Evolutionary conservation across 2,329 filamentous ascomycete species (phyloP), one percentile per base, ranked within the genome.

Genomic region (Paecilomyces sp.): DNA sequence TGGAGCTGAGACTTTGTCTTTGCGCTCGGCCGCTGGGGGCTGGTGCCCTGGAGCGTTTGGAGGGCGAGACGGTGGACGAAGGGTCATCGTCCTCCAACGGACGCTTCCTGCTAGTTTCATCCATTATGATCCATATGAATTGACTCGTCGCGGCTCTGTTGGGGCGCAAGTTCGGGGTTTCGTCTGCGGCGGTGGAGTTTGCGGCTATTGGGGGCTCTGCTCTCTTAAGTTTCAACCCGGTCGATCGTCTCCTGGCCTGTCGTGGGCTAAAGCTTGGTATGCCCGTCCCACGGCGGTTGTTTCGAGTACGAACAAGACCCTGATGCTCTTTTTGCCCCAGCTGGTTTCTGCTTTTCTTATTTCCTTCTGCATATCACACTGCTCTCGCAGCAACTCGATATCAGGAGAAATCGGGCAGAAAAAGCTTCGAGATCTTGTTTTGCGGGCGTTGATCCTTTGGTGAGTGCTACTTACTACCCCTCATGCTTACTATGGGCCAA

Each of bases 101-200:
- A 28, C 54, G 54, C 54, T 55, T 55, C 13, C 54, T 30, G 25
- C 54, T 33, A 11, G 33, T 36, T 55, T 33, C 30, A 33, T 33
- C 54, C 54, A 55, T 55, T 36, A 34, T 33, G 7, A 33, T 33
- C 54, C 54, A 36, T 55, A 33, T 55, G 41, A 47, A 18, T 18
- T 47, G 18, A 54, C 30, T 30, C 33, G 33, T 47, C 13, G 50
- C 15, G 51, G 41, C 15, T 6, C 47, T 52, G 54, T 55, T 33
- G 13, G 31, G 55, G 51, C 28, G 50, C 41, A 22, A 24, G 47
- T 31, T 57, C 47, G 58, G 30, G 55, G 58, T 60, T 60, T 60
- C 58, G 58, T 30, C 50, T 57, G 57, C 57, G 56, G 13, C 28
- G 56, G 59, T 34, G 52, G 56, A 55, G 59, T 24, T 53, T 25